Base-by-base conservation (phyloP, 768 basidiomycete genomes). In the Leccinum uliginosum region DNA sequence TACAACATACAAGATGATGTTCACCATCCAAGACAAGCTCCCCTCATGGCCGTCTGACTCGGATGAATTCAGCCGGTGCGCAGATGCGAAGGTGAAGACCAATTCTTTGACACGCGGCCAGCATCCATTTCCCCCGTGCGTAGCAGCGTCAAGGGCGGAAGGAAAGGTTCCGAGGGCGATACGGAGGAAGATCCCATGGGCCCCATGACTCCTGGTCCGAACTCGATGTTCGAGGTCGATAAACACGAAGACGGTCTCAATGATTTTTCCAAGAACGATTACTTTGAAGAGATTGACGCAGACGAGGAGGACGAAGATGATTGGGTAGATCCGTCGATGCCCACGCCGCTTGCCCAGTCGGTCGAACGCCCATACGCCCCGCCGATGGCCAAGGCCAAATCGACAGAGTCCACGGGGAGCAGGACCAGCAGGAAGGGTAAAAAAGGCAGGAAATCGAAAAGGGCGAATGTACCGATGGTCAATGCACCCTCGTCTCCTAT, bases 21-120 rank as follows among this genome's bases (percentile, higher is more conserved):
- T 98, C 62, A 85, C 89, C 0, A 80, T 98, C 4, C 90, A 91
- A 59, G 88, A 94, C 40, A 91, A 93, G 61, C 91, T 89, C 1
- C 93, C 93, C 1, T 80, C 79, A 5, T 97, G 93, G 93, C 80
- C 84, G 7, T 80, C 70, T 1, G 87, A 88, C 66, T 83, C 80
- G 10, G 91, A 91, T 56, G 88, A 87, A 56, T 71, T 65, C 40
- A 84, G 2, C 74, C 65, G 3, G 67, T 67, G 8, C 56, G 44
- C n/a, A 14, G 35, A 11, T 53, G 30, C n/a, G 74, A 74, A 4
- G 71, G 75, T 21, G 75, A 67, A 7, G 79, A 80, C 26, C 82
- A 83, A 51, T 79, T 80, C 65, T 83, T 80, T 50, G 83, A 86
- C 48, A 81, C 82, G 15, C 74, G 73, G 30, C 79, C 79, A 21